phyloP scores from a whole-genome alignment of 225 moss, liverwort and hornwort genomes.

The Marchantia polymorpha region DNA sequence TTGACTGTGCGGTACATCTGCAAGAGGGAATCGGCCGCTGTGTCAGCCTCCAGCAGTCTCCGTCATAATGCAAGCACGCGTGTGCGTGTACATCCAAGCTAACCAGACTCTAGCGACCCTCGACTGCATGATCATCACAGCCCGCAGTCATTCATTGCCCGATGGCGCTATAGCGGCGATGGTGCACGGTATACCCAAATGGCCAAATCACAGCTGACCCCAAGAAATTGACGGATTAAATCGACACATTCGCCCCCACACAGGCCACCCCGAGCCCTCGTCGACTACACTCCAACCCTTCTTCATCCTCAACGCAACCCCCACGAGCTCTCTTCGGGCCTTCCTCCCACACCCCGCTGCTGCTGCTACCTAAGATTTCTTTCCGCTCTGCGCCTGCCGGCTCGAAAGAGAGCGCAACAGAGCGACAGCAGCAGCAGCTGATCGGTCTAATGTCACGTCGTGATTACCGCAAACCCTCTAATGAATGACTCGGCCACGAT shows the following conservation, averaged over 20 bases:
- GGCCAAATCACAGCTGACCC: not conserved
- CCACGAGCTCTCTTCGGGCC: not conserved
- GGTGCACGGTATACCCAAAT: not conserved
- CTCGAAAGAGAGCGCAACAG: too few relatives aligned
- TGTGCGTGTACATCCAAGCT: not conserved
- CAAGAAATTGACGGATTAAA: not conserved
- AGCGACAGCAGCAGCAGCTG: too few relatives aligned
- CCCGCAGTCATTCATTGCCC: not conserved
- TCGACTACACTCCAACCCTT: not conserved
- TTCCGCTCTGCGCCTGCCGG: too few relatives aligned
- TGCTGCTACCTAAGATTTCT: too few relatives aligned
- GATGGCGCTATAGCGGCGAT: not conserved
- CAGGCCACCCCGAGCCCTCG: not conserved
- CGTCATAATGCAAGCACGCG: not conserved
- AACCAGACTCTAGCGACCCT: not conserved
- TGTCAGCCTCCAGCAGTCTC: constrained; percentile 5
- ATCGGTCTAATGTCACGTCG: too few relatives aligned
- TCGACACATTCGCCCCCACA: not conserved
- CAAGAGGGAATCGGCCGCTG: constrained; percentile 20
- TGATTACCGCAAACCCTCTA: too few relatives aligned
- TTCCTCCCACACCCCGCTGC: too few relatives aligned
- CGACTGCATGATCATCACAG: not conserved
- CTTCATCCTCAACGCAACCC: not conserved
- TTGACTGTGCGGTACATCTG: constrained; percentile 99
- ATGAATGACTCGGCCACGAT: too few relatives aligned